Base-by-base conservation (phyloP, 352 stramenopile species). In the Globisporangium canariense region DNA sequence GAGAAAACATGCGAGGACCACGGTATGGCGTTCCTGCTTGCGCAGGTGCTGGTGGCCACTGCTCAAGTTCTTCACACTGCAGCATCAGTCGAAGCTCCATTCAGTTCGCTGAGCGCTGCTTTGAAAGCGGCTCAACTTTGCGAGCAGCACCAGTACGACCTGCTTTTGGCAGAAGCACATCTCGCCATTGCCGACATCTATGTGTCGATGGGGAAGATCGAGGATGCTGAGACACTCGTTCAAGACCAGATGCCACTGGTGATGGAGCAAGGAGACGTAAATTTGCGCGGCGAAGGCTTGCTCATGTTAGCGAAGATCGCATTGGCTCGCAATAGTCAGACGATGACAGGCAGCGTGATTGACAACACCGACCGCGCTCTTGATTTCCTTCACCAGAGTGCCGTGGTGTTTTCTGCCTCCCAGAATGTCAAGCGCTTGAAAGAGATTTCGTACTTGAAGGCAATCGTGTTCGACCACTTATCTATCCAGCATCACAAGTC, bases 181-280 rank as follows among this genome's bases (percentile, higher is more conserved):
- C 51, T 90, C 34, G 64, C 81, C 7, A 78, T 93, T 51, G 78
- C 78, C 13, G 81, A 93, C 43, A 73, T 90, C 6, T 80, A 86
- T 14, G 64, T 91, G 2, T 62, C 73, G 5, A 89, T 90, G 76
- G 82, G 80, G 6, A 83, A 79, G 25, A 34, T 71, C 16, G 64
- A 73, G 32, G 72, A 86, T 36, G 79, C 84, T 0, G 58, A 79
- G 8, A 51, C 74, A 22, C 63, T 93, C 16, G 61, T 93, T 14
- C 69, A 79, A 8, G 67, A 81, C 20, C 77, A 91, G 50, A 90
- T 91, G 80, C 61, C 77, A 14, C 34, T 90, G 14, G 73, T 88
- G n/a, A 81, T 86, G 64, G 82, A 93, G 43, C 74, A 90, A 58
- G 82, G 82, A 18, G 77, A 67, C 32, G 66, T 90, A 36, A 58